Evolutionary conservation across 1,284 basidiomycete species (phyloP), one percentile per base, ranked within the genome.

Genomic region (Cryptococcus sp.): DNA sequence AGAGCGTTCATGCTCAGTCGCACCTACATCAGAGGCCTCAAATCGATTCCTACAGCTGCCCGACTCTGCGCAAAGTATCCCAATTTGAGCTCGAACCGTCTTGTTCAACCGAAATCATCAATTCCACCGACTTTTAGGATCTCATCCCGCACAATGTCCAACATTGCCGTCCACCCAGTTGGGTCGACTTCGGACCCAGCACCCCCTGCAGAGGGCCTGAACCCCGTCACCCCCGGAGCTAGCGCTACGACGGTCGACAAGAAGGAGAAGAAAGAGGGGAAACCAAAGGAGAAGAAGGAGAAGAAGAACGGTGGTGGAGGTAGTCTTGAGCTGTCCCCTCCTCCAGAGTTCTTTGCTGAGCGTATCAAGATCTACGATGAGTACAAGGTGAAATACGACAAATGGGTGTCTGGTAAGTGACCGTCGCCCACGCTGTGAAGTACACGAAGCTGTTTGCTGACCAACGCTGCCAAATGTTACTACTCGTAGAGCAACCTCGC

Each of bases 301-400:
- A 78, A 78, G 69, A 76, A 79, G 64, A 59, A 61, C 15, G 58
- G 56, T 39, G 50, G 53, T 31, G 54, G 54, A 17, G 71, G 66
- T 20, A 65, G 66, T 13, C 47, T 70, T n/a, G 71, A 71, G 58
- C 57, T 73, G 27, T 61, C 45, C 79, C 93, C 94, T 23, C 84
- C 83, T 19, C 93, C 95, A 19, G 87, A 84, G 54, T 98, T 88
- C 83, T 89, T 98, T 79, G 88, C 89, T 70, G 88, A 90, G 76
- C 87, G 95, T 59, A 86, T 98, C 79, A 87, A 88, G 76, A 86
- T 98, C 71, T 99, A 93, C 71, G 90, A 97, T 54, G 83, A 90
- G 75, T 82, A 95, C 68, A 94, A 94, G 80, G 86, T 84, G 17
- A 89, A 96, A 80, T 85, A 95, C 71, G 89, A 91, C 71, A 87